Base-by-base conservation (phyloP, 2,329 filamentous ascomycete genomes). In the Botrytis squamosa region DNA sequence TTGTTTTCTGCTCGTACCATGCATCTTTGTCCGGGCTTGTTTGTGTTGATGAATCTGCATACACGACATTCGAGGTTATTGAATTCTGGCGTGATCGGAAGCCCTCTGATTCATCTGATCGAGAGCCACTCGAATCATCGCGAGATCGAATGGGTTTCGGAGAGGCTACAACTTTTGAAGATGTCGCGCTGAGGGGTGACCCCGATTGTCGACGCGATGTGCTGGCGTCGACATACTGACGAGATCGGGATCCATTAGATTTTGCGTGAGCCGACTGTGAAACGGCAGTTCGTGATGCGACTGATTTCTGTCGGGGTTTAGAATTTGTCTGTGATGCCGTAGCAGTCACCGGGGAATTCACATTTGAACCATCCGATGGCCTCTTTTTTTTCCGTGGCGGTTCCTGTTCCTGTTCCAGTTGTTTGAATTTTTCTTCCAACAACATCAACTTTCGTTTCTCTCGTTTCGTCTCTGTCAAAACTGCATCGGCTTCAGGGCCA, bases 381-480 rank as follows among this genome's bases (percentile, higher is more conserved):
- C 89, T 86, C 80, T 91, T 91, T 83, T 91, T 90, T 81, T 91
- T 91, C 44, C 86, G 85, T 0, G 85, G 84, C 1, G 87, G 87
- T 74, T 86, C 77, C 89, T 89, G 87, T 74, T 86, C 77, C 89
- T 89, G 36, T 86, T 88, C 72, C 89, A 86, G 90, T 87, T 46
- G 89, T 85, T 69, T 88, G 85, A 80, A 92, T 88, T 2, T 88
- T 85, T 90, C 88, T 76, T 92, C 90, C 0, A 90, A 85, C 86
- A 89, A 89, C 33, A 88, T 87, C 18, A 91, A 86, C 77, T 92
- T 92, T 52, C 90, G 84, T 81, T 92, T 91, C 75, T 92, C 90
- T 44, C 90, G 86, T 76, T 91, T 89, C 0, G 87, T 88, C 75
- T 90, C 89, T 70, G 76, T 91, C 86, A 73, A 89, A 87, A 77